These are phyloP conservation scores for Mortierella sp. DNA, from an alignment of 371 early-diverging fungal genomes.

Conservation along the genomic window DNA sequence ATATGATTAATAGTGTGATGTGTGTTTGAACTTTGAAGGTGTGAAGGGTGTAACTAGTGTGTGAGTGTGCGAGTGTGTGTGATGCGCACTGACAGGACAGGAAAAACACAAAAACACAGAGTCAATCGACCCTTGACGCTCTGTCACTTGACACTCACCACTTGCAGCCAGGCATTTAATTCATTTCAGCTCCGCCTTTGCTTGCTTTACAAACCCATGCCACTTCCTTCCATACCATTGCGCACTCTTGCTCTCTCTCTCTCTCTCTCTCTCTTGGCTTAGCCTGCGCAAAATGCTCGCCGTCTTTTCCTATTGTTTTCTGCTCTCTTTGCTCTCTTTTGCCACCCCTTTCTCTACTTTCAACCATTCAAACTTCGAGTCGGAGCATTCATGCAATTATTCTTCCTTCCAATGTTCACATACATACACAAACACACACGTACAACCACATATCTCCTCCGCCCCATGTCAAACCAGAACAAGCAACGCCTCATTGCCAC, in stretches of 20 bases:
- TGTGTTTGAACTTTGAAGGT: too few relatives aligned
- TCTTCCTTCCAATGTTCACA: not conserved
- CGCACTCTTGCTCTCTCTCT: not conserved
- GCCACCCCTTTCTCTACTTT: not conserved
- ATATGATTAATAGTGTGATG: not conserved
- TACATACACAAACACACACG: too few relatives aligned
- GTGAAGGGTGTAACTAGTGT: too few relatives aligned
- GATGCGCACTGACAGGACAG: slow-evolving; percentile 1
- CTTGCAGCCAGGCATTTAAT: not conserved
- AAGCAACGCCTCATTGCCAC: not conserved
- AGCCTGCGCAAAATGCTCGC: slow-evolving; percentile 9
- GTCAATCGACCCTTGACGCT: slow-evolving; percentile 9
- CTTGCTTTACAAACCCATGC: not conserved
- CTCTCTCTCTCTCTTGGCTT: not conserved
- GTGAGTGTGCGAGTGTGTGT: too few relatives aligned
- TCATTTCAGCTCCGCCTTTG: not conserved
- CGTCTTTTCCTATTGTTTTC: not conserved
- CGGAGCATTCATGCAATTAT: not conserved
- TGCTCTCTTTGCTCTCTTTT: slow-evolving; percentile 9
- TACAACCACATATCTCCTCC: not conserved
- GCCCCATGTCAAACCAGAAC: not conserved
- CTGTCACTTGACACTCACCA: slow-evolving; percentile 2
- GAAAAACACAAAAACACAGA: too few relatives aligned
- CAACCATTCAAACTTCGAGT: not conserved
- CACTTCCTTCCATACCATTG: not conserved